Percentiles rank a stretch among this genome's conserved stretches.
phyloP scores from a whole-genome alignment of 2,329 filamentous ascomycete species.

The Aureobasidium subglaciale region DNA sequence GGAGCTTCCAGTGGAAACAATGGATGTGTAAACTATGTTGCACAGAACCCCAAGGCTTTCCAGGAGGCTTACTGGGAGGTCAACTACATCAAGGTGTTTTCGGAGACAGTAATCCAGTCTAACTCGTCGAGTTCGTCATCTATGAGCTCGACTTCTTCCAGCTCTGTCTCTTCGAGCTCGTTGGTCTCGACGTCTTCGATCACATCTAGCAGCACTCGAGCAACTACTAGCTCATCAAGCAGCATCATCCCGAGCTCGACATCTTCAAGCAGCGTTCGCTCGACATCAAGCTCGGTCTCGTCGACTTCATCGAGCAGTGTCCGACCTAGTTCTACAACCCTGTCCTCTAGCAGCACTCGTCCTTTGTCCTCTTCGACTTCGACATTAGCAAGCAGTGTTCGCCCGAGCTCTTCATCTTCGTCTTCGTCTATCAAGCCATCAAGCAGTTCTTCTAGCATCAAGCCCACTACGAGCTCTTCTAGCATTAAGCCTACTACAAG shows the following conservation, averaged over 20 bases:
- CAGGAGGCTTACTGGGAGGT: slow-evolving; percentile 20
- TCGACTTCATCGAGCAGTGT: neutral
- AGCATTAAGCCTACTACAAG: neutral
- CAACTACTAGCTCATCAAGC: neutral
- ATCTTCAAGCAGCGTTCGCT: neutral
- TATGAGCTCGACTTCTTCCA: neutral
- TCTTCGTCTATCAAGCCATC: neutral
- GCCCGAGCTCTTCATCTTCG: neutral
- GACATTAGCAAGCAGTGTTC: too few relatives aligned
- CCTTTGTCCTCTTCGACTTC: too few relatives aligned
- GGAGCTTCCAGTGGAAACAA: slow-evolving; percentile 12
- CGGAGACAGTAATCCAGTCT: neutral
- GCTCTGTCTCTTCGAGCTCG: neutral
- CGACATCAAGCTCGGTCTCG: too few relatives aligned
- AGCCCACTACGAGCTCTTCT: neutral
- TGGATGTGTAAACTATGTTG: slow-evolving; percentile 19
- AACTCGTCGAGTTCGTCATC: neutral
- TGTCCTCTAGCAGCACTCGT: too few relatives aligned
- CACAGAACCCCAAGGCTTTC: slow-evolving; percentile 20
- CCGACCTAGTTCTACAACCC: neutral
- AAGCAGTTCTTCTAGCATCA: neutral
- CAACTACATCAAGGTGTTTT: slow-evolving; percentile 22
- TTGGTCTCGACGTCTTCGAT: neutral
- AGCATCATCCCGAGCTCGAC: neutral
- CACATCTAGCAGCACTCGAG: neutral